Percentiles rank a stretch among this genome's conserved stretches.
phyloP scores from a whole-genome alignment of 106 monocot genomes.

The Dendrobium chrysotoxum region DNA sequence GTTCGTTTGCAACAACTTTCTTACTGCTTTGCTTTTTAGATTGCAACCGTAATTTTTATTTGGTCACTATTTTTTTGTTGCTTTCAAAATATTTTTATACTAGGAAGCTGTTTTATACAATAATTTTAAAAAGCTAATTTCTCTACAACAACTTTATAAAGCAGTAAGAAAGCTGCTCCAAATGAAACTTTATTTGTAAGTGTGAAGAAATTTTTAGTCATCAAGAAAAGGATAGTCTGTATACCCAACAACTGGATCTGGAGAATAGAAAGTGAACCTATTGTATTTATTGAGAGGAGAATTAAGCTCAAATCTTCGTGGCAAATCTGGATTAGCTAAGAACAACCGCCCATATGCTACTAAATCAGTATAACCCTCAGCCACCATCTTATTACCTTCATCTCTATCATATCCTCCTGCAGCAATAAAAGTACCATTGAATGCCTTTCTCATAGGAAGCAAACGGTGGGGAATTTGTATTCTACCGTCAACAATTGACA shows the following conservation, averaged over 20 bases:
- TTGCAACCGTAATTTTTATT: no score
- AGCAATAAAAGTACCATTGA: constrained; percentile 30
- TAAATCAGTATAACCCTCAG: constrained; percentile 20
- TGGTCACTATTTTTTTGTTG: no score
- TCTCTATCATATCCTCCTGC: constrained; percentile 30
- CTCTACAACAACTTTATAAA: no score
- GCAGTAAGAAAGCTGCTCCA: no score
- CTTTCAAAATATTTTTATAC: no score
- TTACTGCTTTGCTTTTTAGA: no score
- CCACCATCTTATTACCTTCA: constrained; percentile 24
- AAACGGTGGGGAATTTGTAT: constrained; percentile 14
- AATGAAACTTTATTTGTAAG: no score
- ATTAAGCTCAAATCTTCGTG: constrained; percentile 20
- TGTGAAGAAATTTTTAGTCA: background rate
- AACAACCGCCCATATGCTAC: constrained; percentile 25
- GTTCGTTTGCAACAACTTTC: no score
- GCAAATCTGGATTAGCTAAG: constrained; percentile 33
- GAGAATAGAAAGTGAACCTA: constrained; percentile 14
- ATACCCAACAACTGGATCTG: constrained; percentile 24
- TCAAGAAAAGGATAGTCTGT: constrained; percentile 36
- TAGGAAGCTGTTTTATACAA: no score
- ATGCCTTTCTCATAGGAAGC: constrained; percentile 17
- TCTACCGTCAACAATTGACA: constrained; percentile 16
- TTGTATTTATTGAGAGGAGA: constrained; percentile 25
- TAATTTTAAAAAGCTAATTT: no score